phyloP scores from a whole-genome alignment of 768 basidiomycete species.

The Amanita exitialis region DNA sequence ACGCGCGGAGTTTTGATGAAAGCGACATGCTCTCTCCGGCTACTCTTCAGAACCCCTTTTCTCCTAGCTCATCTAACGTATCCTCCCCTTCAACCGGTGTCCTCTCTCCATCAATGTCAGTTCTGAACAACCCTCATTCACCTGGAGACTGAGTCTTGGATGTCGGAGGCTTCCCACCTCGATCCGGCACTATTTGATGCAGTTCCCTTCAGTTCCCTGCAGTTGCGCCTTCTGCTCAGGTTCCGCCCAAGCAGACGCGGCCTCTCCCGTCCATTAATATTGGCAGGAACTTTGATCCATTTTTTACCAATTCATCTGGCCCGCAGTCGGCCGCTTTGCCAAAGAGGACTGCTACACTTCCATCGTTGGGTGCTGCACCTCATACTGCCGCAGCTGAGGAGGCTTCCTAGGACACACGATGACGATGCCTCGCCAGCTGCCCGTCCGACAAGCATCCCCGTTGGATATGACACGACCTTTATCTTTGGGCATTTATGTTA shows the following conservation, averaged over 20 bases:
- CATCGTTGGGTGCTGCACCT: not conserved
- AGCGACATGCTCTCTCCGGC: constrained; percentile 7
- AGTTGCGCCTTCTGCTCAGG: constrained; percentile 22
- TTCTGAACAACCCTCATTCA: not conserved
- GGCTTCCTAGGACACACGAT: not conserved
- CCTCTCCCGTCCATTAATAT: not conserved
- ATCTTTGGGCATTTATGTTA: not conserved
- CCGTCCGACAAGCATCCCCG: not conserved
- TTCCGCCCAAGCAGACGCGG: not conserved
- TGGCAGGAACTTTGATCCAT: not conserved
- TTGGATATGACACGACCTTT: not conserved
- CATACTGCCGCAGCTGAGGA: not conserved
- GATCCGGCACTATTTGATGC: constrained; percentile 58
- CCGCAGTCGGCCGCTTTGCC: not conserved
- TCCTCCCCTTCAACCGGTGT: not conserved
- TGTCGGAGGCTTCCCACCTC: constrained; percentile 36
- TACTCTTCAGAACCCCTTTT: constrained; percentile 12
- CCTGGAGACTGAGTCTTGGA: constrained; percentile 27
- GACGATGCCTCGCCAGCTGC: not conserved
- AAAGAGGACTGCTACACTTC: not conserved
- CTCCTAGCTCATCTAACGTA: constrained; percentile 6
- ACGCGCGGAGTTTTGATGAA: not conserved
- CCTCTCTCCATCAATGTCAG: not conserved
- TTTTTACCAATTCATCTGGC: not conserved
- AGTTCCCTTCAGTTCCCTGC: constrained; percentile 65